Evolutionary conservation across 2,329 filamentous ascomycete genomes (phyloP).

Genomic region (Tolypocladium nubicola): DNA sequence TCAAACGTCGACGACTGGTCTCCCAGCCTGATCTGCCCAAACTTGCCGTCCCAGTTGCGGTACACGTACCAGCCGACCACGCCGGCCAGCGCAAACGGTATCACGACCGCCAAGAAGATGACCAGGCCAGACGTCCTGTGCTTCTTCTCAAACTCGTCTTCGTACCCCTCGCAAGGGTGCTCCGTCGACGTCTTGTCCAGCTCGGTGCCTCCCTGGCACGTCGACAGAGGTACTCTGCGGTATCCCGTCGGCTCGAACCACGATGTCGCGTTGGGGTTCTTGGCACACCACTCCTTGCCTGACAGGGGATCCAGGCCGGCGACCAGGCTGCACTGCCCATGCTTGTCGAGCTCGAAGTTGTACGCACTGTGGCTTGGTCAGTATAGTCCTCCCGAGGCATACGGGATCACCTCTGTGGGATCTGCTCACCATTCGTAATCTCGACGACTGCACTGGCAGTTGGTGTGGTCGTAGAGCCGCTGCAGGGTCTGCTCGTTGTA

Average conservation of each 20-base stretch:
- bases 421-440: slow-evolving; percentile 82
- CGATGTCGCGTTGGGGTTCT: slow-evolving; percentile 58
- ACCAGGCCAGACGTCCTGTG: slow-evolving; percentile 60
- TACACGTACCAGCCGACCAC: slow-evolving; percentile 77
- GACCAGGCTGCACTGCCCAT: slow-evolving; percentile 70
- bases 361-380: slow-evolving; percentile 54
- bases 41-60: slow-evolving; percentile 76
- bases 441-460: slow-evolving; percentile 72
- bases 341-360: slow-evolving; percentile 75
- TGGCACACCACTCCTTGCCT: slow-evolving; percentile 38
- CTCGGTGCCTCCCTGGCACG: slow-evolving; percentile 66
- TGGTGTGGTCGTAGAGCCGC: slow-evolving; percentile 60
- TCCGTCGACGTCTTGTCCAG: slow-evolving; percentile 53
- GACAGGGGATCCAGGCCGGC: slow-evolving; percentile 54
- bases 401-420: not conserved
- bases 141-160: slow-evolving; percentile 68
- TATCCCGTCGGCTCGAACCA: slow-evolving; percentile 84
- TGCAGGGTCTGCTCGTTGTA: slow-evolving; percentile 69
- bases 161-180: slow-evolving; percentile 61
- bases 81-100: slow-evolving; percentile 62
- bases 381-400: not conserved
- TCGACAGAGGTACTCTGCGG: slow-evolving; percentile 80
- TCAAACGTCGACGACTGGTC: slow-evolving; percentile 51
- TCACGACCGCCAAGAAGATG: slow-evolving; percentile 75
- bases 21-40: slow-evolving; percentile 84